These are phyloP conservation scores for Citrullus colocynthis DNA, from an alignment of 306 rosid species.

Conservation along the genomic window DNA sequence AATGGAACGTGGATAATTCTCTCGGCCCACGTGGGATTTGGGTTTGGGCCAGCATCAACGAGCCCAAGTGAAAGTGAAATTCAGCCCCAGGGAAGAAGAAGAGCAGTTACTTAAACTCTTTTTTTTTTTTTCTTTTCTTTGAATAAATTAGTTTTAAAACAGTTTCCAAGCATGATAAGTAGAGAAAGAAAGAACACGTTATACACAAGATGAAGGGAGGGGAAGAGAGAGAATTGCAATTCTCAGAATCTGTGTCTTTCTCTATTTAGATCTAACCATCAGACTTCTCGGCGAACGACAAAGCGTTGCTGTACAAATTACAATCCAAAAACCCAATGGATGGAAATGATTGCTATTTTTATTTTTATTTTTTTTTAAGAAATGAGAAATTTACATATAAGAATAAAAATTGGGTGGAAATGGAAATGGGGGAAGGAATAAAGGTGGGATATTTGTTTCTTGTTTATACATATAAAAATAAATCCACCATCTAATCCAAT, in stretches of 20 bases:
- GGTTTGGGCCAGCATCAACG: neutral
- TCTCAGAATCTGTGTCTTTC: neutral
- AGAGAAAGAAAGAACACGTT: no score
- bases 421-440: constrained; percentile 10
- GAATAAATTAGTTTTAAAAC: no score
- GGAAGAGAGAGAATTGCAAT: no score
- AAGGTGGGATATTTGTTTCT: constrained; percentile 10
- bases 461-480: neutral
- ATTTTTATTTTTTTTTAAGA: neutral
- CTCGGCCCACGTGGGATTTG: neutral
- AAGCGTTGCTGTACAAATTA: neutral
- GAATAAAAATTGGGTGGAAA: constrained; percentile 1
- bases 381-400: neutral
- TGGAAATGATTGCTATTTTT: neutral
- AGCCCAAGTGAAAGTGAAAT: neutral
- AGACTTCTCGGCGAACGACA: neutral
- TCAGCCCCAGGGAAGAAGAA: neutral
- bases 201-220: no score
- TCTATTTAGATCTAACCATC: neutral
- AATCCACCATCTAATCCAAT: constrained; percentile 13
- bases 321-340: neutral
- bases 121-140: no score
- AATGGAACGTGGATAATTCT: neutral
- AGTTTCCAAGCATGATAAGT: no score
- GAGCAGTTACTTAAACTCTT: no score